These are phyloP conservation scores for Sarocladium kiliense DNA, from an alignment of 2,329 filamentous ascomycete species.

Conservation along the genomic window DNA sequence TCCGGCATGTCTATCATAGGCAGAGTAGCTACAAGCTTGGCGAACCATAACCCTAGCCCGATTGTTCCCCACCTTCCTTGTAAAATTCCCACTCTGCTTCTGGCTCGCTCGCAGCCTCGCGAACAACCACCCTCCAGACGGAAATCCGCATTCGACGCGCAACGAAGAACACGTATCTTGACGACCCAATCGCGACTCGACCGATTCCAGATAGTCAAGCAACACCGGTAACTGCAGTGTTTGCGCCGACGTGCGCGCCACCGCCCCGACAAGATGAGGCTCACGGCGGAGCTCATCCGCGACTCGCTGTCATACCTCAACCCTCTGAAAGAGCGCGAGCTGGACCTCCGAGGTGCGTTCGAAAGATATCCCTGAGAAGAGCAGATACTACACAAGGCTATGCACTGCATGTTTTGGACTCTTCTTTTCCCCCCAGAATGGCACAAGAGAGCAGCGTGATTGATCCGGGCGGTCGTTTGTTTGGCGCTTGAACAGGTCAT, in stretches of 20 bases:
- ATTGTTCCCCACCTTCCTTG: not conserved
- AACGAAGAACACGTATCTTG: not conserved
- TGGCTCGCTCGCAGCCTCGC: not conserved
- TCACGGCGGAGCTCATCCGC: constrained; percentile 92
- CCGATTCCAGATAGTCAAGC: not conserved
- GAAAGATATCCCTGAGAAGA: constrained; percentile 61
- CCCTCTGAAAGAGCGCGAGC: constrained; percentile 95
- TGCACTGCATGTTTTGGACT: constrained; percentile 18
- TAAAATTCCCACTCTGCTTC: not conserved
- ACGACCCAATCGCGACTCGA: not conserved
- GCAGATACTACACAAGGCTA: constrained; percentile 84
- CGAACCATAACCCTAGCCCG: too few relatives aligned
- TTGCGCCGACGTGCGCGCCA: not conserved
- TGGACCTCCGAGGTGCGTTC: constrained; percentile 98
- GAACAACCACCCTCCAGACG: not conserved
- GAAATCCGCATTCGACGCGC: not conserved
- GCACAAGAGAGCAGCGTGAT: constrained; percentile 53
- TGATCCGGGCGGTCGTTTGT: constrained; percentile 64
- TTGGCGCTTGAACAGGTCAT: constrained; percentile 68
- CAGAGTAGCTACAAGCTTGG: too few relatives aligned
- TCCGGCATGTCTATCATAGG: too few relatives aligned
- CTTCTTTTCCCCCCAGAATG: constrained; percentile 15
- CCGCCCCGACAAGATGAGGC: constrained; percentile 62
- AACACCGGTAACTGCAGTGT: not conserved
- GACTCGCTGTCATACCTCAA: constrained; percentile 97